These are phyloP conservation scores for Potentilla sterilis DNA, from an alignment of 306 rosid species.

Conservation along the genomic window DNA sequence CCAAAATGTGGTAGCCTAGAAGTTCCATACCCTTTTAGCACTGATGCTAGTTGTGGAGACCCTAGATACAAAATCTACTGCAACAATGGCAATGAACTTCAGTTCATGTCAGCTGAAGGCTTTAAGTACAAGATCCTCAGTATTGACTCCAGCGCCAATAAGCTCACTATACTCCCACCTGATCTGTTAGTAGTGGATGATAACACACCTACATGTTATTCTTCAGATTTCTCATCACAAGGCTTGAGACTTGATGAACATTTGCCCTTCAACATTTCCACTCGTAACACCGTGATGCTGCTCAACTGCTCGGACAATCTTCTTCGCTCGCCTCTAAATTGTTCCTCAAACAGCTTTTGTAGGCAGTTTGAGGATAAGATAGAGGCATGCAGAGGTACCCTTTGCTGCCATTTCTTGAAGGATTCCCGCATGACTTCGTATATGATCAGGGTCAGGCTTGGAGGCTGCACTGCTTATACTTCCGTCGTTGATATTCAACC, in stretches of 20 bases:
- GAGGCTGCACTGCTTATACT: slow-evolving; percentile 85
- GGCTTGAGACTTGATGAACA: slow-evolving; percentile 58
- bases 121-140: slow-evolving; percentile 61
- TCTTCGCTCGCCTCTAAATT: slow-evolving; percentile 67
- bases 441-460: slow-evolving; percentile 51
- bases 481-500: slow-evolving; percentile 50
- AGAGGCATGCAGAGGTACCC: slow-evolving; percentile 49
- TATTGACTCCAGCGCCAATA: slow-evolving; percentile 39
- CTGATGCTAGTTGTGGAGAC: slow-evolving; percentile 57
- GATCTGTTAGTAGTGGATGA: not conserved
- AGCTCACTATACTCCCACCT: slow-evolving; percentile 63
- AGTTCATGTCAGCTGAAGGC: slow-evolving; percentile 59
- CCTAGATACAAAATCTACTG: slow-evolving; percentile 60
- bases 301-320: slow-evolving; percentile 57
- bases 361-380: slow-evolving; percentile 54
- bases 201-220: slow-evolving; percentile 45
- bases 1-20: slow-evolving; percentile 53
- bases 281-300: slow-evolving; percentile 68
- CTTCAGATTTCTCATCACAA: slow-evolving; percentile 54
- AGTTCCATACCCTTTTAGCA: slow-evolving; percentile 86
- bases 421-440: slow-evolving; percentile 83
- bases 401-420: slow-evolving; percentile 75
- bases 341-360: slow-evolving; percentile 64
- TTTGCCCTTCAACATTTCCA: slow-evolving; percentile 69
- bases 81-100: slow-evolving; percentile 39